Conservation (phyloP, 768 basidiomycete genomes). For the Heimioporus sp. region DNA sequence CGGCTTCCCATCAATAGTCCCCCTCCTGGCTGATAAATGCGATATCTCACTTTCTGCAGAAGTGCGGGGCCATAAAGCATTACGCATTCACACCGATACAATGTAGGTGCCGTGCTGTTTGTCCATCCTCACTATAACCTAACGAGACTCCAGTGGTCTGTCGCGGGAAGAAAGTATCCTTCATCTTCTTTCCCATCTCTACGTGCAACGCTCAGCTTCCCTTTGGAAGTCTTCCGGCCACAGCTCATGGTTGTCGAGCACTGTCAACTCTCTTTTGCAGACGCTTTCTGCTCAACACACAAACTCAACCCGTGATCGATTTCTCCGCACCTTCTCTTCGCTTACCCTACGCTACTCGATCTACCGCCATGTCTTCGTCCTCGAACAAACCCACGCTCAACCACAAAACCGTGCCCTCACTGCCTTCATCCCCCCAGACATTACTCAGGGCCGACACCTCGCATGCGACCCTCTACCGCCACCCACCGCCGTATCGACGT, state of each 20-base stretch:
- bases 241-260: conserved; percentile 67
- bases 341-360: conserved; percentile 47
- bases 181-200: conserved; percentile 86
- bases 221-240: conserved; percentile 79
- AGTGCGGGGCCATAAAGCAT: conserved; percentile 58
- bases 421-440: conserved; percentile 64
- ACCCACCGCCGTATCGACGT: conserved; percentile 50
- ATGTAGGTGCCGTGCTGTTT: conserved; percentile 40
- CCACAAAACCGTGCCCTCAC: conserved; percentile 46
- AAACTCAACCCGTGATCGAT: conserved; percentile 26
- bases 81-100: conserved; percentile 68
- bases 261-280: conserved; percentile 39
- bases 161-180: conserved; percentile 46
- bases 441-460: conserved; percentile 53
- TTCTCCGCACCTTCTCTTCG: conserved; percentile 40
- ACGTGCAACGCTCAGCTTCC: conserved; percentile 70
- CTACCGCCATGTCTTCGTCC: conserved; percentile 77
- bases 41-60: conserved; percentile 62
- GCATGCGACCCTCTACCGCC: conserved; percentile 91
- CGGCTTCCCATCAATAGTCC: conserved; percentile 78
- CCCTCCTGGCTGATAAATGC: conserved; percentile 82
- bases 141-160: conserved; percentile 28
- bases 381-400: conserved; percentile 53
- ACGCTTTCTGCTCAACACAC: conserved; percentile 34
- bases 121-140: conserved; percentile 3